Evolutionary conservation across 768 basidiomycete species (phyloP).

Genomic region (Boletus reticulatus): DNA sequence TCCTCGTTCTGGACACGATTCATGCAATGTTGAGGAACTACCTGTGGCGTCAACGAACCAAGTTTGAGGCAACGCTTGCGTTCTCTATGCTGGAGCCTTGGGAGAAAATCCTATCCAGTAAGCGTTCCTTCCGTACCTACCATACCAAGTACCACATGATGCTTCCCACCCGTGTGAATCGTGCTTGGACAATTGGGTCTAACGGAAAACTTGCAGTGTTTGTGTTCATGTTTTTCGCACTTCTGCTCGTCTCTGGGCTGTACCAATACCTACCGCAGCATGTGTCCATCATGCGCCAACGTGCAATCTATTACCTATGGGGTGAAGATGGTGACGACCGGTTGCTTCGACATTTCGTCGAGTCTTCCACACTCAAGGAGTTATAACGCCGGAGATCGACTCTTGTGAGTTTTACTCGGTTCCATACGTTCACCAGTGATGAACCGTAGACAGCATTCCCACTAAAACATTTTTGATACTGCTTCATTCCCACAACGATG

Average conservation of each 20-base stretch:
- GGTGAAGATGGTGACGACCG: slow-evolving; percentile 48
- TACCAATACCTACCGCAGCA: slow-evolving; percentile 62
- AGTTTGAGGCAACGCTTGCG: slow-evolving; percentile 55
- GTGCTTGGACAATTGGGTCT: neutral
- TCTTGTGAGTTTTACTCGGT: slow-evolving; percentile 12
- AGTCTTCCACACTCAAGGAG: slow-evolving; percentile 28
- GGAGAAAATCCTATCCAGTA: slow-evolving; percentile 63
- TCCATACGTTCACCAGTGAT: slow-evolving; percentile 2
- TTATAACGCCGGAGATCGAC: slow-evolving; percentile 13
- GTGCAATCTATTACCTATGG: slow-evolving; percentile 63
- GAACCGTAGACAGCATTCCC: slow-evolving; percentile 6
- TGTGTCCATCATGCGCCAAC: slow-evolving; percentile 48
- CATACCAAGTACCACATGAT: neutral
- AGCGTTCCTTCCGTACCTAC: slow-evolving; percentile 24
- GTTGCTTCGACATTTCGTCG: slow-evolving; percentile 29
- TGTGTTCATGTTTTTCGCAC: slow-evolving; percentile 38
- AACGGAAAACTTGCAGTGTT: slow-evolving; percentile 34
- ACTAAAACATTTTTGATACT: neutral
- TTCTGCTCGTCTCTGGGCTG: slow-evolving; percentile 50
- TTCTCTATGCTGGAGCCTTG: slow-evolving; percentile 65
- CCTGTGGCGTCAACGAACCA: slow-evolving; percentile 30
- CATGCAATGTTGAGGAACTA: slow-evolving; percentile 31
- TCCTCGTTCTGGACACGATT: slow-evolving; percentile 3
- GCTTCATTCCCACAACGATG: slow-evolving; percentile 1
- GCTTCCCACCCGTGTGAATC: neutral